phyloP scores from a whole-genome alignment of 495 filamentous ascomycete species.

The Penicillium lagena region DNA sequence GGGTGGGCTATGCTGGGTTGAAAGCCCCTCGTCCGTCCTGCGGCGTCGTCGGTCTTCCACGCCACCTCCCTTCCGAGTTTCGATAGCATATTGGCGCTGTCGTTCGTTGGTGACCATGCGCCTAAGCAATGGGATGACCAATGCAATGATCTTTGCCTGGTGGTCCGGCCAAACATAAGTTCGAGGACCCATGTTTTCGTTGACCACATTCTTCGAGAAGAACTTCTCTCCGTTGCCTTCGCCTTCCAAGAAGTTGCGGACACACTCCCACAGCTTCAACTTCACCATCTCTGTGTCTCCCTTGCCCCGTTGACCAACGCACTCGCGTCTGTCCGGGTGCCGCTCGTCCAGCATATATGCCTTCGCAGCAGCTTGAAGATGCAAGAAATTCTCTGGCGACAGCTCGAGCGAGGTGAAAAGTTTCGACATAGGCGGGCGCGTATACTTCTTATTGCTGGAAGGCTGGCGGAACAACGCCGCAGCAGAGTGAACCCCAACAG shows the following conservation, averaged over 20 bases:
- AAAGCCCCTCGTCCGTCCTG: conserved; percentile 34
- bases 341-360: conserved; percentile 53
- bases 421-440: conserved; percentile 56
- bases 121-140: conserved; percentile 52
- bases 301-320: conserved; percentile 53
- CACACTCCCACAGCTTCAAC: conserved; percentile 52
- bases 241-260: conserved; percentile 49
- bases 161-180: conserved; percentile 51
- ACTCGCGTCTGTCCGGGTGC: conserved; percentile 51
- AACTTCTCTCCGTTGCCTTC: conserved; percentile 51
- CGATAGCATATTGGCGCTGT: conserved; percentile 55
- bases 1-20: conserved; percentile 18
- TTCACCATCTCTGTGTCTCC: conserved; percentile 58
- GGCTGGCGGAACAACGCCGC: conserved; percentile 52
- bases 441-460: conserved; percentile 51
- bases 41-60: conserved; percentile 35
- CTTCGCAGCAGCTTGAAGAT: conserved; percentile 55
- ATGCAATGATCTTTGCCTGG: conserved; percentile 48
- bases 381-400: conserved; percentile 51
- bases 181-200: conserved; percentile 35
- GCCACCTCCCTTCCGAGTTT: conserved; percentile 47
- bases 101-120: conserved; percentile 62
- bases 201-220: conserved; percentile 44
- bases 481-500: conserved; percentile 50
- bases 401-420: conserved; percentile 52